Percentiles rank a stretch among this genome's conserved stretches.
These are phyloP conservation scores for Zygoascus flipseniorum DNA, from an alignment of 805 yeast genomes.

Conservation along the genomic window DNA sequence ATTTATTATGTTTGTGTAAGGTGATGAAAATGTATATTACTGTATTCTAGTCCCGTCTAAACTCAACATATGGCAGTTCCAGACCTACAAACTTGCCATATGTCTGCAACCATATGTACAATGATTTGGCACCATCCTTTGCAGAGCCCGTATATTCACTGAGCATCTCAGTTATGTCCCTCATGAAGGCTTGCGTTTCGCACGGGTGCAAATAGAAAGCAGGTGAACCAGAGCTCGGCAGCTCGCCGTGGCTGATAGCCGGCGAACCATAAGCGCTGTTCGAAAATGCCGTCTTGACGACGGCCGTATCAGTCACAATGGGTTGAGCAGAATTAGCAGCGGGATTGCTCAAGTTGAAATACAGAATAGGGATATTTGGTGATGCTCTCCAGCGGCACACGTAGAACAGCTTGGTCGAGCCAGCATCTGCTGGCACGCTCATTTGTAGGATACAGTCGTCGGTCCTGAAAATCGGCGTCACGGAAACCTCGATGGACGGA, in stretches of 20 bases:
- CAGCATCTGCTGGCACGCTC: too few relatives aligned
- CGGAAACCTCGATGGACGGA: too few relatives aligned
- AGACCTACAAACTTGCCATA: constrained; percentile 27
- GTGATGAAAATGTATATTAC: neutral
- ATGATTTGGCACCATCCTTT: constrained; percentile 1
- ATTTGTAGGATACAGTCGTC: too few relatives aligned
- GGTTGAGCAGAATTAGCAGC: neutral
- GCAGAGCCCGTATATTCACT: constrained; percentile 2
- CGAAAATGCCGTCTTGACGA: constrained; percentile 7
- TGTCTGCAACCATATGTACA: constrained; percentile 23
- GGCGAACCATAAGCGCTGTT: constrained; percentile 1
- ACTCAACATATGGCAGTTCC: constrained; percentile 2
- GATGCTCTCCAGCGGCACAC: constrained; percentile 24
- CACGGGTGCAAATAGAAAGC: constrained; percentile 36
- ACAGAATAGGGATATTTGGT: constrained; percentile 24
- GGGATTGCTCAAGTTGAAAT: constrained; percentile 14
- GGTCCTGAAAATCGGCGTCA: too few relatives aligned
- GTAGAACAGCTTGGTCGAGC: constrained; percentile 7
- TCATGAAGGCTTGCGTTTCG: constrained; percentile 27
- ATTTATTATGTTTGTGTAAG: neutral
- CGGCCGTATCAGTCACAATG: constrained; percentile 9
- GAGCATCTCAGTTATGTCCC: constrained; percentile 10
- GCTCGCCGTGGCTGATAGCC: constrained; percentile 19
- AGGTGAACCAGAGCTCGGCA: constrained; percentile 24
- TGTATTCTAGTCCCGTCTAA: neutral